phyloP scores from a whole-genome alignment of 495 filamentous ascomycete genomes.

The Thozetella sp. region DNA sequence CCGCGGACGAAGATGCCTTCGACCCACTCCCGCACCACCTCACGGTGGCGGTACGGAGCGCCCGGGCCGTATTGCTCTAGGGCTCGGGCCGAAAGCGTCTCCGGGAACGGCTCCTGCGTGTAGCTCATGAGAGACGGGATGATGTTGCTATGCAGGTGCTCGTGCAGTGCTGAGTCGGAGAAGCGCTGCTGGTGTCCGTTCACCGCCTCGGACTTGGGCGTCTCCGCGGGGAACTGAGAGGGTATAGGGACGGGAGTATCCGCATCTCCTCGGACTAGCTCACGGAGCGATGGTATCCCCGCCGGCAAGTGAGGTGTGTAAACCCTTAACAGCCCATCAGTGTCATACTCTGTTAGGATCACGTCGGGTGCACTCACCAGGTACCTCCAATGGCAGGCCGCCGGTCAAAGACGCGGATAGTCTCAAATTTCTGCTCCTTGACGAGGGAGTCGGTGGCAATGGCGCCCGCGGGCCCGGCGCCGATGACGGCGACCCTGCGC shows the following conservation, averaged over 20 bases:
- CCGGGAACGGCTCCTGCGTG: conserved; percentile 36
- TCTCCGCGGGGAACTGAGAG: conserved; percentile 40
- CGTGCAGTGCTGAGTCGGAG: conserved; percentile 48
- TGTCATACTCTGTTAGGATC: neutral
- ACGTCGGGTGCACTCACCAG: conserved; percentile 12
- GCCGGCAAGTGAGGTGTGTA: conserved; percentile 35
- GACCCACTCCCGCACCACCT: conserved; percentile 36
- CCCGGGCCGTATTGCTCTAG: conserved; percentile 30
- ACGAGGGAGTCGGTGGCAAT: conserved; percentile 62
- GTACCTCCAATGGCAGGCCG: conserved; percentile 28
- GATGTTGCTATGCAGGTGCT: conserved; percentile 46
- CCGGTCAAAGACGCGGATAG: conserved; percentile 60
- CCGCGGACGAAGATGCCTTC: conserved; percentile 35
- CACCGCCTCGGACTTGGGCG: conserved; percentile 33
- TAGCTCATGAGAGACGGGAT: conserved; percentile 37
- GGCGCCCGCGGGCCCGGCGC: conserved; percentile 59
- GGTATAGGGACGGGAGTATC: conserved; percentile 50
- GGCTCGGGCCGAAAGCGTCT: conserved; percentile 22
- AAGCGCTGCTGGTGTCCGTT: conserved; percentile 48
- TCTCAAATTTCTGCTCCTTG: conserved; percentile 59
- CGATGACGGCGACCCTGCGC: conserved; percentile 56
- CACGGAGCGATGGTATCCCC: conserved; percentile 40
- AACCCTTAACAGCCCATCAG: conserved; percentile 13
- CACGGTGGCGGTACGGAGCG: conserved; percentile 37
- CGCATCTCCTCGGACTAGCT: conserved; percentile 45